Evolutionary conservation across 1,284 basidiomycete genomes (phyloP), one percentile per base, ranked within the genome.

Genomic region (Rhodotorula sp.): DNA sequence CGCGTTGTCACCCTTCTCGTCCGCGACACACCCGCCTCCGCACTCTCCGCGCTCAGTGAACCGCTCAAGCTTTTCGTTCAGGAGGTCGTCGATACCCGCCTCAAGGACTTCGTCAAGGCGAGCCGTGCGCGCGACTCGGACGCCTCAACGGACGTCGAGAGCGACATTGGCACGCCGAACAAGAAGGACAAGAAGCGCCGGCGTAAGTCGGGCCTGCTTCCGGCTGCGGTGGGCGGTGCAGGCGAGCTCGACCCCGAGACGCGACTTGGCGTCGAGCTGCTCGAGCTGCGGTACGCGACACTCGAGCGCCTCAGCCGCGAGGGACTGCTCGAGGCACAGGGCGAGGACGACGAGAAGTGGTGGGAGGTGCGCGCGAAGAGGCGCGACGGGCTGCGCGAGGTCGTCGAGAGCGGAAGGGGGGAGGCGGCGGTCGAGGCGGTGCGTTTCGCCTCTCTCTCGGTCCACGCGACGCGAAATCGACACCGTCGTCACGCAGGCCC

Each of bases 171-270:
- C 1, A 63, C 66, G 15, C 62, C 70, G 39, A 61, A 54, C 48
- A 69, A 72, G 50, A 66, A 68, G 63, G 54, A 27, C 34, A 68
- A 69, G 50, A 72, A 70, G 66, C 58, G 39, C 29, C 64, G 61
- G 21, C 62, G 66, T 0, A 66, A 63, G 53, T 65, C 63, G 32
- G 34, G 54, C 34, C 4, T 66, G 9, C 36, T 44, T n/a, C 50
- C 60, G 2, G 39, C 6, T 17, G 51, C 32, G 9, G 15, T 17
- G 34, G 48, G 19, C 44, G 21, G 44, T 21, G 44, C 44, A 19
- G 44, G 37, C 10, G 57, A 56, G 22, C 27, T 69, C 15, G 48
- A 64, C 4, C 61, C 68, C 8, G 51, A 29, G 25, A 53, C 66
- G 7, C 37, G 36, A 15, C 44, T 70, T 13, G 73, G 60, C 9